A percentile compares a stretch with the other conserved stretches of the same genome.
Evolutionary conservation across 768 basidiomycete species (phyloP).

Genomic region (Kwoniella bestiolae): DNA sequence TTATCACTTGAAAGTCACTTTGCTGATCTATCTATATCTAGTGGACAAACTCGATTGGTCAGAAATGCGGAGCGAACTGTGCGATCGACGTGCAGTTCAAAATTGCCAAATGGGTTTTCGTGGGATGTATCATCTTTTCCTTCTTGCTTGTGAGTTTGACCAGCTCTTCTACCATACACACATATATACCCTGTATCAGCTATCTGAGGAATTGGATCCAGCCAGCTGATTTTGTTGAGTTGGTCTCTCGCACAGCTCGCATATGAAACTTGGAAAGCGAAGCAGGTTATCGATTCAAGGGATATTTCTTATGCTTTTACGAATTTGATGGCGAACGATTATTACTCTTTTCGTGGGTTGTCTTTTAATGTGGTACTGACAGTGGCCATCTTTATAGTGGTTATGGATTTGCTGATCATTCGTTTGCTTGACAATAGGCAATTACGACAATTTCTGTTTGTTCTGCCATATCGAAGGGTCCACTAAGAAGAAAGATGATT

Average conservation of each 20-base stretch:
- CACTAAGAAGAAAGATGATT: constrained; percentile 93
- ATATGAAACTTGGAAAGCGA: constrained; percentile 89
- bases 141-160: constrained; percentile 78
- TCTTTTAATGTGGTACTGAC: too few relatives aligned
- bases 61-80: constrained; percentile 72
- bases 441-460: constrained; percentile 97
- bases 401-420: neutral
- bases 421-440: constrained; percentile 63
- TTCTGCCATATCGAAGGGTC: constrained; percentile 95
- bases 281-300: constrained; percentile 90
- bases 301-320: constrained; percentile 99
- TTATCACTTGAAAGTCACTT: too few relatives aligned
- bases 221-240: neutral
- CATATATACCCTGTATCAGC: constrained; percentile 26
- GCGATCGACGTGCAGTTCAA: constrained; percentile 80
- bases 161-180: neutral
- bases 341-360: constrained; percentile 86
- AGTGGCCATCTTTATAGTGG: too few relatives aligned
- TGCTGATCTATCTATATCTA: constrained; percentile 9
- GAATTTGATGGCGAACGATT: constrained; percentile 94
- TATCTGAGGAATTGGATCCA: neutral
- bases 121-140: constrained; percentile 97
- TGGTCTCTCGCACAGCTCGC: constrained; percentile 65
- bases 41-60: constrained; percentile 92
- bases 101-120: constrained; percentile 93